Evolutionary conservation across 2,329 filamentous ascomycete genomes (phyloP), one percentile per base, ranked within the genome.

Genomic region (Parafenestella ontariensis): DNA sequence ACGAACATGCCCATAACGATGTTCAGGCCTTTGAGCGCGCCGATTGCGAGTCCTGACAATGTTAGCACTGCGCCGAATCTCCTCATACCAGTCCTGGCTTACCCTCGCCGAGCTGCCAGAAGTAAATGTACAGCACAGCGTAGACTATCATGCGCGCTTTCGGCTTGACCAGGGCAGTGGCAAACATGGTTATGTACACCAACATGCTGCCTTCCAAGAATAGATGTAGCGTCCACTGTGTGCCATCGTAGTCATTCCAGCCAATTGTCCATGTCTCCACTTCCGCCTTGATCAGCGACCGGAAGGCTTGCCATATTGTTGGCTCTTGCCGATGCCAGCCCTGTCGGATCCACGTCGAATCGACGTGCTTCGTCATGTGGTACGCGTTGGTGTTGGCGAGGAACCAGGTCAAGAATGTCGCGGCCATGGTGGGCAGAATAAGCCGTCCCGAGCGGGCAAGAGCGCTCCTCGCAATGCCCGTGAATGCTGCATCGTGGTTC

Each of bases 1-100:
- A 89, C 77, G 65, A 88, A 83, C 64, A 85, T 85, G 56, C 86
- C 86, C 54, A 82, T 83, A 71, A 86, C 84, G 66, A 87, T 83
- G 69, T 86, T 86, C 73, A 84, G 82, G 44, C 82, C 72, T 50
- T 75, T 75, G 34, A 75, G 61, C 5, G 72, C 70, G 41, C 69
- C 69, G 40, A 70, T 58, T 21, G 71, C 65, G 18, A 73, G 64
- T n/a, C 66, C 71, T 73, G 48, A 18, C 20, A 3, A 18, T 28
- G 61, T 73, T 58, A 74, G 68, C 51, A 47, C 37, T 52, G 9
- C 41, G 17, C 23, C 34, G 17, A 6, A 3, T 29, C n/a, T n/a
- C 3, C 5, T 26, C 11, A 1, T 26, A 9, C 4, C 31, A 10
- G 15, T 8, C 10, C 6, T 10, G 37, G 36, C 64, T 59, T 64